Base-by-base conservation (phyloP, 352 stramenopile genomes). In the Aphanomyces cochlioides region DNA sequence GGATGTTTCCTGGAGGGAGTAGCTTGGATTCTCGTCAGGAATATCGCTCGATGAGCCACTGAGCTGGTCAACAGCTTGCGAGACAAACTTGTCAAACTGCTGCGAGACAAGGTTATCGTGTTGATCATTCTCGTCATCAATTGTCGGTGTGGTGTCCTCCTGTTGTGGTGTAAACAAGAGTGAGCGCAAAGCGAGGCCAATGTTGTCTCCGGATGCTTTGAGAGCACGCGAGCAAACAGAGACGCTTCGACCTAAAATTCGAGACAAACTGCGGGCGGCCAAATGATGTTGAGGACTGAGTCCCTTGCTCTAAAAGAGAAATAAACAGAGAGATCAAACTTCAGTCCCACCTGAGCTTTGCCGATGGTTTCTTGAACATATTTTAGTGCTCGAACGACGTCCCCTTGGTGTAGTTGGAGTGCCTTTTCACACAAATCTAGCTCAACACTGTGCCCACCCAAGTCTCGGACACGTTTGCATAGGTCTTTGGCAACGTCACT, bases 21-120 rank as follows among this genome's bases (percentile, higher is more conserved):
- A 95, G 45, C 82, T 94, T 37, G 82, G 77, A 48, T 95, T 95
- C 61, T 95, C 86, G 21, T 81, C 79, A 6, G 89, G 74, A 21
- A 92, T 85, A 75, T 93, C 85, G 5, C 28, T 13, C 12, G 59
- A 41, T 8, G 38, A 57, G 28, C 28, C 28, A 4, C 43, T 45
- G 6, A 70, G 47, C n/a, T 70, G 64, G 64, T 70, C 64, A 17
- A 70, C 64, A 17, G 64, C 64, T 34, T 70, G 64, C 37, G 64
- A 60, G 47, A 70, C 64, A 63, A 70, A 70, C 47, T 70, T 70
- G 40, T 70, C 64, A 39, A 70, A 70, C 36, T 70, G 64, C n/a
- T 70, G 43, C 19, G 64, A 70, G 8, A 70, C 64, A 5, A 70
- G 39, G 17, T 70, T 50, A 41, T 70, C 64, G 0, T 37, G 54